phyloP scores from a whole-genome alignment of 164 flowering plant species.

The Kalanchoe fedtschenkoi region DNA sequence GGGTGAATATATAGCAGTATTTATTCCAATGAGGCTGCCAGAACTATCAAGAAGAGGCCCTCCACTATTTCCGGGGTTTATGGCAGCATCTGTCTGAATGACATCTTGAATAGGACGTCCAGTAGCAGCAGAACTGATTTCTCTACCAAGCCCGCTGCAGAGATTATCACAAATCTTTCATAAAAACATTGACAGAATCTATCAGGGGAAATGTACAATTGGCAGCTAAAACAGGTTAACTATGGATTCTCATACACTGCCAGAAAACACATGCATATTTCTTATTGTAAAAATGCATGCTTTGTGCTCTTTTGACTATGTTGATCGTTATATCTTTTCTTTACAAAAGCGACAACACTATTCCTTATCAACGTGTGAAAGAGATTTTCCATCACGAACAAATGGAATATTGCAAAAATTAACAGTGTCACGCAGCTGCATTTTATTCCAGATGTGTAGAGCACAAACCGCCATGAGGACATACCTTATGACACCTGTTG shows the following conservation, averaged over 20 bases:
- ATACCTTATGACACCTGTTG: slow-evolving; percentile 97
- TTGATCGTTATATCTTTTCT: no score
- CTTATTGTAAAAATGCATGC: background rate
- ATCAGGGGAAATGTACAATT: background rate
- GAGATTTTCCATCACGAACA: no score
- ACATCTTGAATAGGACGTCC: slow-evolving; percentile 98
- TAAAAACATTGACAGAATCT: no score
- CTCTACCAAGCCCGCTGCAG: slow-evolving; percentile 80
- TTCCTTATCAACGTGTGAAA: no score
- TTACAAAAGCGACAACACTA: no score
- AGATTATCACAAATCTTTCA: background rate
- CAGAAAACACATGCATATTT: background rate
- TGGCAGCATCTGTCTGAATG: slow-evolving; percentile 97
- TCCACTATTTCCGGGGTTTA: slow-evolving; percentile 97
- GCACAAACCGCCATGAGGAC: background rate
- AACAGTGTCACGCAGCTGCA: background rate
- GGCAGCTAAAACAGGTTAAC: background rate
- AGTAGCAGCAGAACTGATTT: slow-evolving; percentile 95
- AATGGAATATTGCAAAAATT: background rate
- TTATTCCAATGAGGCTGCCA: slow-evolving; percentile 88
- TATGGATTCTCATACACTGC: background rate
- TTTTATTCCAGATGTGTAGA: background rate
- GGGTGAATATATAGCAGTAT: slow-evolving; percentile 95
- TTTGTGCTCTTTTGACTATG: background rate
- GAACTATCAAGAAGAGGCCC: slow-evolving; percentile 97